Evolutionary conservation across 2,329 filamentous ascomycete species (phyloP).

Genomic region (Chalaropsis thielavioides): DNA sequence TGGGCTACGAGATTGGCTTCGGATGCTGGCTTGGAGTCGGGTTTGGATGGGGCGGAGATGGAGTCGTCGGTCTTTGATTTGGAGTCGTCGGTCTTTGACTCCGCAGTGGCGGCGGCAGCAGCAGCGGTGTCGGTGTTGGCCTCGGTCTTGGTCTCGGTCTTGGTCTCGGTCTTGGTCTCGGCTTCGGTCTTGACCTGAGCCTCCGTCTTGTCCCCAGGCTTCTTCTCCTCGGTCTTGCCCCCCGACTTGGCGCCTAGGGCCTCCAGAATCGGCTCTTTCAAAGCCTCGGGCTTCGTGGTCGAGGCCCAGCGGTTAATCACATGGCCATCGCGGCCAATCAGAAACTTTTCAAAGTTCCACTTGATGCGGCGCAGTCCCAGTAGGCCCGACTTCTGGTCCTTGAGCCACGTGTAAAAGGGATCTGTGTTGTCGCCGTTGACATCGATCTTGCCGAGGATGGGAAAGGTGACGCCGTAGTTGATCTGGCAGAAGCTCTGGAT

Average conservation of each 20-base stretch:
- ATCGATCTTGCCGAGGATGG: conserved; percentile 79
- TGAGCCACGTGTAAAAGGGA: conserved; percentile 67
- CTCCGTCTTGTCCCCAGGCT: neutral
- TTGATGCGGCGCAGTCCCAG: conserved; percentile 83
- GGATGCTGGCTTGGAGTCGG: neutral
- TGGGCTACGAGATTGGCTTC: neutral
- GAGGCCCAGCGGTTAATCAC: conserved; percentile 80
- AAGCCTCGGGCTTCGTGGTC: conserved; percentile 66
- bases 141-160: too few relatives aligned
- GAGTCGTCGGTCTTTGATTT: neutral
- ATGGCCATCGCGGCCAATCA: conserved; percentile 71
- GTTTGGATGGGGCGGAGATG: neutral
- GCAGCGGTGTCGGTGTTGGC: neutral
- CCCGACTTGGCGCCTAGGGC: conserved; percentile 37
- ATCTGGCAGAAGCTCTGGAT: conserved; percentile 77
- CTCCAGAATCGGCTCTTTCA: conserved; percentile 62
- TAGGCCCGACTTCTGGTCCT: conserved; percentile 60
- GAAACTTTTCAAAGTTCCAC: conserved; percentile 99
- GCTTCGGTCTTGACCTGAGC: neutral
- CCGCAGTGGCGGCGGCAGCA: neutral
- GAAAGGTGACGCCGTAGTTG: conserved; percentile 90
- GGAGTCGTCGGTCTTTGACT: neutral
- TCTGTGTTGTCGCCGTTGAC: conserved; percentile 77
- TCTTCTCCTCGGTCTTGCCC: too few relatives aligned
- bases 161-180: too few relatives aligned